These are phyloP conservation scores for Fusarium robinianum DNA, from an alignment of 2,329 filamentous ascomycete genomes.

Conservation along the genomic window DNA sequence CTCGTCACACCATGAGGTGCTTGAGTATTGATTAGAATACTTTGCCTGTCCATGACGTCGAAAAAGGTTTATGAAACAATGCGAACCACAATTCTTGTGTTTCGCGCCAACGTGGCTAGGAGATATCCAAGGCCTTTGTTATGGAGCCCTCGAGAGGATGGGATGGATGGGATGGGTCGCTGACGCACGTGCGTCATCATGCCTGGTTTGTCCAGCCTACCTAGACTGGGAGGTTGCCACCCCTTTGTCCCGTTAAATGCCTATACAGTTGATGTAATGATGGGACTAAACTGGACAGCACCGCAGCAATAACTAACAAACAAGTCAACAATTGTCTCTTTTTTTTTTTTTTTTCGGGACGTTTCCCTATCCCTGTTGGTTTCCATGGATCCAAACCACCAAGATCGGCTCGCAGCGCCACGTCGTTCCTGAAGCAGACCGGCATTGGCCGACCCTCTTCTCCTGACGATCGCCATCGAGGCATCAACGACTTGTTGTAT, in stretches of 20 bases:
- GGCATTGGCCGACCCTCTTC: conserved; percentile 31
- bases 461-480: conserved; percentile 33
- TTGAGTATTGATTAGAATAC: conserved; percentile 28
- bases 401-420: conserved; percentile 16
- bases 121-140: conserved; percentile 12
- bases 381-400: conserved; percentile 10
- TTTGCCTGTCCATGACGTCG: conserved; percentile 29
- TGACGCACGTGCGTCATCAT: too few relatives aligned
- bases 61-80: conserved; percentile 28
- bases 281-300: too few relatives aligned
- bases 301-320: conserved; percentile 1
- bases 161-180: too few relatives aligned
- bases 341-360: background rate
- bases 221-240: too few relatives aligned
- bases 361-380: conserved; percentile 11
- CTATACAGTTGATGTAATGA: conserved; percentile 10
- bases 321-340: background rate
- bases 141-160: too few relatives aligned
- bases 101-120: conserved; percentile 16
- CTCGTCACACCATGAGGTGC: conserved; percentile 31
- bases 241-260: background rate
- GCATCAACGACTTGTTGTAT: conserved; percentile 22
- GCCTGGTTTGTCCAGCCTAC: too few relatives aligned
- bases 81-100: conserved; percentile 26
- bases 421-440: conserved; percentile 15